Conservation (phyloP, 1,284 basidiomycete genomes). For the Austroboletus niveus region DNA sequence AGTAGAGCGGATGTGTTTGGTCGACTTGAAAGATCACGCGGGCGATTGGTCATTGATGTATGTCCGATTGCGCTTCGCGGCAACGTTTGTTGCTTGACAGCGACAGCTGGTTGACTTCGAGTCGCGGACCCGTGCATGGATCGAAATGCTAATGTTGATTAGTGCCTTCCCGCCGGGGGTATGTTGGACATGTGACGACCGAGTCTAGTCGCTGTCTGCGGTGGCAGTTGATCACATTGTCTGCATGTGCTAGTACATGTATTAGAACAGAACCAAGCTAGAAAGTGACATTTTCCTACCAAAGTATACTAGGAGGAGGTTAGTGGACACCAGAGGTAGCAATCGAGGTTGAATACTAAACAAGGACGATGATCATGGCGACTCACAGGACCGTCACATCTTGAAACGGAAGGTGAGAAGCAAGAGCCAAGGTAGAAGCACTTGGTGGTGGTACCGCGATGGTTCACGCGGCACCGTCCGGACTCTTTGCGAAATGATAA, state of each 20-base stretch:
- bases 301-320: neutral
- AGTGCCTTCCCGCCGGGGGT: neutral
- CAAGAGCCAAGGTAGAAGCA: conserved; percentile 15
- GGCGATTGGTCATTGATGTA: conserved; percentile 75
- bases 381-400: neutral
- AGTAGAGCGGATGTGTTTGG: conserved; percentile 54
- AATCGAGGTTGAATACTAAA: neutral
- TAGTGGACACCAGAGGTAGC: neutral
- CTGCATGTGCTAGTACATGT: neutral
- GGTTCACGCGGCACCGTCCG: conserved; percentile 15
- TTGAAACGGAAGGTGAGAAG: conserved; percentile 9
- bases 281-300: neutral
- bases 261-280: conserved; percentile 7
- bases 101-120: conserved; percentile 12
- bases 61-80: conserved; percentile 60
- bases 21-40: conserved; percentile 57
- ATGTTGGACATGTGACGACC: conserved; percentile 9
- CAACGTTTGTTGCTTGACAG: conserved; percentile 28
- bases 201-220: neutral
- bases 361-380: neutral
- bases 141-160: conserved; percentile 5
- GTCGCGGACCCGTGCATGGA: neutral
- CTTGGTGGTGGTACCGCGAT: neutral
- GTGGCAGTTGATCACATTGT: conserved; percentile 2
- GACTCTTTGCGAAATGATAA: neutral